Conservation (phyloP, 2,329 filamentous ascomycete genomes). For the Pestalotiopsis sp. region DNA sequence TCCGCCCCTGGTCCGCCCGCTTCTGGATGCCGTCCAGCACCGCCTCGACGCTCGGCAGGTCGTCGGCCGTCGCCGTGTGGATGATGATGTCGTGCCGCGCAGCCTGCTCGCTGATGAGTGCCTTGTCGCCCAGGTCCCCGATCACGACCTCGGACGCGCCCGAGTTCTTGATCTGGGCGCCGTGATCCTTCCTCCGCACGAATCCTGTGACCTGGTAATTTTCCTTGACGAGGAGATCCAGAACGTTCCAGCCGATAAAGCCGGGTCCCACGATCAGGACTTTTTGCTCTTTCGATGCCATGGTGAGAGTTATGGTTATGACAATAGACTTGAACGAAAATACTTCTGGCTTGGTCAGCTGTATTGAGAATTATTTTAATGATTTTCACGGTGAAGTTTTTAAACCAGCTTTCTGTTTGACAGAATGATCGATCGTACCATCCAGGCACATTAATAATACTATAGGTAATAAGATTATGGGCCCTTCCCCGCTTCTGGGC, state of each 20-base stretch:
- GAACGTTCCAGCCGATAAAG: slow-evolving; percentile 49
- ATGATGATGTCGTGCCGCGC: slow-evolving; percentile 43
- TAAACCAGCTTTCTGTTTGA: too few relatives aligned
- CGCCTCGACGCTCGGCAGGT: slow-evolving; percentile 45
- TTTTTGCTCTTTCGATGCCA: slow-evolving; percentile 18
- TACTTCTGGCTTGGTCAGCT: too few relatives aligned
- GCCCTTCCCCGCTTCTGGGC: not conserved
- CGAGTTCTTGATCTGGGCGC: slow-evolving; percentile 34
- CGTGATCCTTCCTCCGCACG: slow-evolving; percentile 41
- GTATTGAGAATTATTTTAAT: too few relatives aligned
- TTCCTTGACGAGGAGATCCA: slow-evolving; percentile 44
- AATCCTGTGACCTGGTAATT: slow-evolving; percentile 43
- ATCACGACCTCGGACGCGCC: slow-evolving; percentile 38
- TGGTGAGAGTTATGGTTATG: not conserved
- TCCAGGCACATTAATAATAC: not conserved
- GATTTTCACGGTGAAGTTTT: too few relatives aligned
- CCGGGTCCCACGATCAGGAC: slow-evolving; percentile 48
- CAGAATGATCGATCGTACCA: not conserved
- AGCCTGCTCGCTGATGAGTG: slow-evolving; percentile 39
- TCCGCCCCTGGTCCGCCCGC: slow-evolving; percentile 36
- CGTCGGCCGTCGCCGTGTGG: slow-evolving; percentile 52
- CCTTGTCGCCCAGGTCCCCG: slow-evolving; percentile 43
- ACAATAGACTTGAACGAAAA: not conserved
- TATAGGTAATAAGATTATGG: not conserved
- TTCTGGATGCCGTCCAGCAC: slow-evolving; percentile 44